A percentile compares a stretch with the other conserved stretches of the same genome.
phyloP scores from a whole-genome alignment of 106 monocot genomes.

The Gastrodia elata region DNA sequence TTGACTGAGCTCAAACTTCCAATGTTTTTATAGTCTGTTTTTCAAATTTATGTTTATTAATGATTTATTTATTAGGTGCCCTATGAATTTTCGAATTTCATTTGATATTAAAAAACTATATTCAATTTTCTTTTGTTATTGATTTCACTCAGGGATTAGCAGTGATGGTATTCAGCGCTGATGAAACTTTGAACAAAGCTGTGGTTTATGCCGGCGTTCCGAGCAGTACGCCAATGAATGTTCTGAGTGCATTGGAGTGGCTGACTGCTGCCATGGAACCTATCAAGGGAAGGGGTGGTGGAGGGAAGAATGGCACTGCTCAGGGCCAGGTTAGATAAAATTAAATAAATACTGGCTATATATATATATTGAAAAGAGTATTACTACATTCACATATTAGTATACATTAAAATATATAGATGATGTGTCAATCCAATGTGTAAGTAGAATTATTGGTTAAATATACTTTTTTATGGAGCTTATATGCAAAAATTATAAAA shows the following conservation, averaged over 20 bases:
- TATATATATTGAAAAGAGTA: too few species aligned
- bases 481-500: too few species aligned
- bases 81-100: not conserved
- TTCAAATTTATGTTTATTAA: not conserved
- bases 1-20: too few species aligned
- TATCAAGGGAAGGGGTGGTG: conserved; percentile 83
- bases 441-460: too few species aligned
- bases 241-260: conserved; percentile 55
- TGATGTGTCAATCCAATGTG: too few species aligned
- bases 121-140: not conserved
- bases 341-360: too few species aligned
- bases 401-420: too few species aligned
- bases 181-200: conserved; percentile 67
- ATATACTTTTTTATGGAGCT: too few species aligned
- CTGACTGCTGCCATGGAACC: conserved; percentile 60
- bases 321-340: conserved; percentile 96
- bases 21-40: not conserved
- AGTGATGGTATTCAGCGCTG: conserved; percentile 75
- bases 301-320: conserved; percentile 83
- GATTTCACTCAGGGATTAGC: conserved; percentile 43
- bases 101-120: not conserved
- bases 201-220: conserved; percentile 80
- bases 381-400: too few species aligned
- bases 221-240: conserved; percentile 26
- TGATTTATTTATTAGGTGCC: not conserved